Percentiles rank a stretch among this genome's conserved stretches.
Conservation (phyloP, 768 basidiomycete genomes). For the Russula vinacea region DNA sequence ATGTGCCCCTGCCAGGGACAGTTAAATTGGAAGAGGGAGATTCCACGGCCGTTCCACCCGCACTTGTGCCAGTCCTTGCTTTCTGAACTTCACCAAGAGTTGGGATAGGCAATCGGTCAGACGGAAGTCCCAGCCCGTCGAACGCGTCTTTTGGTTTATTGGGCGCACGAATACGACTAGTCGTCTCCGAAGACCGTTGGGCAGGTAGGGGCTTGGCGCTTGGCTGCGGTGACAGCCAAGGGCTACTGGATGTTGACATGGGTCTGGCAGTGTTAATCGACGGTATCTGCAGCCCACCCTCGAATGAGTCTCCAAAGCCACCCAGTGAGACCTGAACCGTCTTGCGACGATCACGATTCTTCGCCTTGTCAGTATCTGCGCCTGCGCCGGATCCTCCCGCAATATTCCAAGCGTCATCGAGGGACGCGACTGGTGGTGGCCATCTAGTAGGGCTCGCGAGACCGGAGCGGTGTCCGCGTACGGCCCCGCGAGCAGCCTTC, state of each 20-base stretch:
- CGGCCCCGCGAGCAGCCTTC: conserved; percentile 27
- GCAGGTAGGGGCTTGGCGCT: conserved; percentile 13
- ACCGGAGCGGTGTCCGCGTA: conserved; percentile 31
- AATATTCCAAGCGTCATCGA: conserved; percentile 27
- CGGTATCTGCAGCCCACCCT: conserved; percentile 31
- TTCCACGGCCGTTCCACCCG: conserved; percentile 31
- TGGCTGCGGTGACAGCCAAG: conserved; percentile 12
- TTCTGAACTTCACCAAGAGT: conserved; percentile 76
- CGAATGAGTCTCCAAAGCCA: conserved; percentile 64
- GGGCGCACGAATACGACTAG: conserved; percentile 16
- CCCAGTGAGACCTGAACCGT: conserved; percentile 24
- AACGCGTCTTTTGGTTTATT: conserved; percentile 64
- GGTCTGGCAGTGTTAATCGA: conserved; percentile 13
- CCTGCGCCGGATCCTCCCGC: conserved; percentile 7
- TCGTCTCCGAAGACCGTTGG: conserved; percentile 15
- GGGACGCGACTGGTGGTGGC: conserved; percentile 1
- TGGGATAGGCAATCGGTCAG: conserved; percentile 49
- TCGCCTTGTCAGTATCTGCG: conserved; percentile 20
- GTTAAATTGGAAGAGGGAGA: conserved; percentile 15
- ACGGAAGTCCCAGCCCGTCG: conserved; percentile 61
- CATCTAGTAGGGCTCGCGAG: conserved; percentile 27
- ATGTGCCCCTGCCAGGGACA: conserved; percentile 21
- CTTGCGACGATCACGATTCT: conserved; percentile 28
- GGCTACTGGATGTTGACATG: conserved; percentile 3
- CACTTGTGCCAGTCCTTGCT: conserved; percentile 63